phyloP scores from a whole-genome alignment of 768 basidiomycete genomes.

The Pleurotus platypus region DNA sequence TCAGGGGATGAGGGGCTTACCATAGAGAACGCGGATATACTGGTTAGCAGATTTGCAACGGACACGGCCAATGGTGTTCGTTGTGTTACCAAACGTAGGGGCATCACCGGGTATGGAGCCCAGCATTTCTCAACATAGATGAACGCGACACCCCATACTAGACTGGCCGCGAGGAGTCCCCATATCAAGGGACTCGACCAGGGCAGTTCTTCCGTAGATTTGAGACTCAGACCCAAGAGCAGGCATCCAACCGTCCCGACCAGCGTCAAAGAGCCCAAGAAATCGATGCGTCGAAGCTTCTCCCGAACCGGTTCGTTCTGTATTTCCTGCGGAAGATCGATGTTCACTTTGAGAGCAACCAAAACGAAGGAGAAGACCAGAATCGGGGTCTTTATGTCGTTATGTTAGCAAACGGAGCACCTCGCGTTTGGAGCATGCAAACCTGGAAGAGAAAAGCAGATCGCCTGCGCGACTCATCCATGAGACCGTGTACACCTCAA shows the following conservation, averaged over 20 bases:
- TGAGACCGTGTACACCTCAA: constrained; percentile 2
- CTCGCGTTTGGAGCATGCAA: constrained; percentile 18
- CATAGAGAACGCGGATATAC: constrained; percentile 79
- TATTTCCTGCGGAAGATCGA: constrained; percentile 65
- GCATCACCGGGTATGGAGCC: constrained; percentile 88
- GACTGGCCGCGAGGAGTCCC: constrained; percentile 58
- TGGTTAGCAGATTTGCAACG: constrained; percentile 72
- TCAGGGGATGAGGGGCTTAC: constrained; percentile 30
- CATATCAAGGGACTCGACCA: constrained; percentile 75
- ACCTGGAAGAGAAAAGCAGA: constrained; percentile 87
- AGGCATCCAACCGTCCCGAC: constrained; percentile 67
- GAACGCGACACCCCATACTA: constrained; percentile 55
- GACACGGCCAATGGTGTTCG: constrained; percentile 83
- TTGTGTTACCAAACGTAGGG: constrained; percentile 70
- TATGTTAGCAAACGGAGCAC: constrained; percentile 11
- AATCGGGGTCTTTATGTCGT: constrained; percentile 60
- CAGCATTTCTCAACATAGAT: constrained; percentile 74
- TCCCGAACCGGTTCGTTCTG: constrained; percentile 54
- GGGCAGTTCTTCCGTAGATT: constrained; percentile 71
- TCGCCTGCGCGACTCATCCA: constrained; percentile 48
- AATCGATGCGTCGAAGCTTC: constrained; percentile 80
- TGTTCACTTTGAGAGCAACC: constrained; percentile 75
- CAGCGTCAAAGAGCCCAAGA: constrained; percentile 78
- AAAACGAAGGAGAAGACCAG: constrained; percentile 67
- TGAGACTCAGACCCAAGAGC: constrained; percentile 73